phyloP scores from a whole-genome alignment of 192 early-diverging fungal species.

The Podila verticillata region DNA sequence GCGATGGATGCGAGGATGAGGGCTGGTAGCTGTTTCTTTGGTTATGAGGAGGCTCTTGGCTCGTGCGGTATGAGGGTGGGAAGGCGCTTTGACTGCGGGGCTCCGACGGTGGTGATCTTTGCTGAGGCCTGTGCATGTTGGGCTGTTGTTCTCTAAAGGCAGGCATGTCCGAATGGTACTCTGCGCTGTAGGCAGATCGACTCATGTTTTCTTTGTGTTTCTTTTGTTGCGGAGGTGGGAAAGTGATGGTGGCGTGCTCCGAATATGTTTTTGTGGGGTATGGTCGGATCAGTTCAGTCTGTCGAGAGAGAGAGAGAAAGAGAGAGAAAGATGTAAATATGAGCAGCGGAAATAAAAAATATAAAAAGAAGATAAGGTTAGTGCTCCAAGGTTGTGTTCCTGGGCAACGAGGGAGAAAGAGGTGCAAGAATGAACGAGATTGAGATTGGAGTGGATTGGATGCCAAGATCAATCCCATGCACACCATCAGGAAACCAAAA shows the following conservation, averaged over 20 bases:
- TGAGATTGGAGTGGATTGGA: not conserved
- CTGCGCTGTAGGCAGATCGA: not conserved
- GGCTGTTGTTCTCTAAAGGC: not conserved
- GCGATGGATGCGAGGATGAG: not conserved
- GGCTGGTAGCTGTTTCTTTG: not conserved
- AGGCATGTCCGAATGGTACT: conserved; percentile 1
- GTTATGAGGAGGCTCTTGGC: not conserved
- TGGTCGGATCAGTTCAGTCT: too few species aligned
- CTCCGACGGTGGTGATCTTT: not conserved
- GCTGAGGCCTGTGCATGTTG: not conserved
- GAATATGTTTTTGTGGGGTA: too few species aligned
- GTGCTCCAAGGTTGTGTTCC: too few species aligned
- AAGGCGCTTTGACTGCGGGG: not conserved
- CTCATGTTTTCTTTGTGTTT: conserved; percentile 1
- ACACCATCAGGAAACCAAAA: too few species aligned
- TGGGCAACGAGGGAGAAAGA: too few species aligned
- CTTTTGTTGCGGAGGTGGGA: not conserved
- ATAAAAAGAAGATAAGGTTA: too few species aligned
- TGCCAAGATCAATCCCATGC: too few species aligned
- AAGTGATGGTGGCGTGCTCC: too few species aligned
- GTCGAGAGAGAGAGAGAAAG: too few species aligned
- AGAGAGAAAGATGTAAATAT: too few species aligned
- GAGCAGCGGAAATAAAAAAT: too few species aligned
- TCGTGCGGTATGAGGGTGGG: not conserved
- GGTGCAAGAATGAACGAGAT: not conserved